Percentiles rank a stretch among this genome's conserved stretches.
These are phyloP conservation scores for Claviceps digitariae DNA, from an alignment of 2,329 filamentous ascomycete species.

Conservation along the genomic window DNA sequence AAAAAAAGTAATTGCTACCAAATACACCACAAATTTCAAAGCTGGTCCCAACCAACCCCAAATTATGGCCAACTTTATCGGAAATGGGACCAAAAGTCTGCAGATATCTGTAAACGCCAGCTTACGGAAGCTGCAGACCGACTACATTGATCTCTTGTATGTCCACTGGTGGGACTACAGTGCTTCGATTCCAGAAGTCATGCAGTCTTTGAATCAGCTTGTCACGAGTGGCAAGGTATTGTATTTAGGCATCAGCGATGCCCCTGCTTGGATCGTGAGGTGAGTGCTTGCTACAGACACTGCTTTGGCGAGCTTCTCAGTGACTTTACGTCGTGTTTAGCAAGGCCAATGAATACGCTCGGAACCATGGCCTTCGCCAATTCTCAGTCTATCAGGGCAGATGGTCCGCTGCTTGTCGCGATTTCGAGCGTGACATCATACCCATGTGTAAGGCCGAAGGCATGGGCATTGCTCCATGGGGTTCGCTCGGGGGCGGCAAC, in stretches of 20 bases:
- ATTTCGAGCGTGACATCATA: slow-evolving; percentile 30
- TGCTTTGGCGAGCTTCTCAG: not conserved
- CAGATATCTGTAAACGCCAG: slow-evolving; percentile 41
- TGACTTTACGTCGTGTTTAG: slow-evolving; percentile 13
- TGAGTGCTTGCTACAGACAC: slow-evolving; percentile 9
- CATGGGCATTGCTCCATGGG: slow-evolving; percentile 47
- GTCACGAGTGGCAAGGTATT: slow-evolving; percentile 46
- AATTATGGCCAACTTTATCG: slow-evolving; percentile 38
- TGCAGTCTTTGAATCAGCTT: slow-evolving; percentile 52
- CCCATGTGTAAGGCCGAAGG: slow-evolving; percentile 29
- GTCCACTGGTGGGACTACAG: slow-evolving; percentile 57
- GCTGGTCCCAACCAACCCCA: slow-evolving; percentile 25
- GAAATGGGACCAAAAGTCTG: slow-evolving; percentile 50
- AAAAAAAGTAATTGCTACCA: slow-evolving; percentile 52
- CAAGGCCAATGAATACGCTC: slow-evolving; percentile 56
- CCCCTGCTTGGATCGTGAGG: slow-evolving; percentile 55
- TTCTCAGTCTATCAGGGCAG: slow-evolving; percentile 42
- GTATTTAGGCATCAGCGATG: slow-evolving; percentile 55
- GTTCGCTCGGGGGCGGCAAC: slow-evolving; percentile 35
- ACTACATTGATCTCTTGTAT: slow-evolving; percentile 55
- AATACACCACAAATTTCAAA: slow-evolving; percentile 48
- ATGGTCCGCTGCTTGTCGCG: slow-evolving; percentile 26
- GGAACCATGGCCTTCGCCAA: slow-evolving; percentile 52
- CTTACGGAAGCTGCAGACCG: slow-evolving; percentile 47
- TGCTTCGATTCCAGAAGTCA: slow-evolving; percentile 53